These are phyloP conservation scores for Glarea lozoyensis DNA, from an alignment of 495 filamentous ascomycete genomes.

Conservation along the genomic window DNA sequence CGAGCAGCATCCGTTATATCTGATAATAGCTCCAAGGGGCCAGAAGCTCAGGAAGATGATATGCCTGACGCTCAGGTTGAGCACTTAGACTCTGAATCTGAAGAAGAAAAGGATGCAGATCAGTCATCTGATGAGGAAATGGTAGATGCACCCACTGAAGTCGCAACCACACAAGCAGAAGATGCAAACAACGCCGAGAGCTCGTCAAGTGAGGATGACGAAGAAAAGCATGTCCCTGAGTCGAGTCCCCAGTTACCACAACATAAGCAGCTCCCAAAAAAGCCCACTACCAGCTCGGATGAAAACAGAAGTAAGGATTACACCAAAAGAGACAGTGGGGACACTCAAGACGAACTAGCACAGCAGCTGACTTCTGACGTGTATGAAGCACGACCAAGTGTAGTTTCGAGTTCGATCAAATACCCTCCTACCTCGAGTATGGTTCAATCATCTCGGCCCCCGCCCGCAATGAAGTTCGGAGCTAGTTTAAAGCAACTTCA, in stretches of 20 bases:
- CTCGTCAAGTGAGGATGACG: constrained; percentile 2
- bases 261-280: too few species aligned
- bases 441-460: not conserved
- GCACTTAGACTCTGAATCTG: constrained; percentile 3
- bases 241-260: constrained; percentile 8
- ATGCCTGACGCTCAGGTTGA: not conserved
- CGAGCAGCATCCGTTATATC: not conserved
- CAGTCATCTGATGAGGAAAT: too few species aligned
- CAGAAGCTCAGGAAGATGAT: constrained; percentile 1
- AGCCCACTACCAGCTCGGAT: too few species aligned
- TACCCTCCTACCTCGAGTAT: constrained; percentile 8
- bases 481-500: constrained; percentile 3
- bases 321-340: not conserved
- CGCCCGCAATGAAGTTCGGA: constrained; percentile 4
- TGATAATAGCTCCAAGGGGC: constrained; percentile 1
- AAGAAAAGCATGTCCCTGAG: not conserved
- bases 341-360: constrained; percentile 17
- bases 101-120: too few species aligned
- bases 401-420: not conserved
- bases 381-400: constrained; percentile 6
- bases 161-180: too few species aligned
- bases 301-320: constrained; percentile 5
- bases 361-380: constrained; percentile 22
- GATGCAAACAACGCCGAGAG: too few species aligned
- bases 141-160: too few species aligned